Evolutionary conservation across 164 flowering plant species (phyloP), one percentile per base, ranked within the genome.

Genomic region (Dillenia turbinata): DNA sequence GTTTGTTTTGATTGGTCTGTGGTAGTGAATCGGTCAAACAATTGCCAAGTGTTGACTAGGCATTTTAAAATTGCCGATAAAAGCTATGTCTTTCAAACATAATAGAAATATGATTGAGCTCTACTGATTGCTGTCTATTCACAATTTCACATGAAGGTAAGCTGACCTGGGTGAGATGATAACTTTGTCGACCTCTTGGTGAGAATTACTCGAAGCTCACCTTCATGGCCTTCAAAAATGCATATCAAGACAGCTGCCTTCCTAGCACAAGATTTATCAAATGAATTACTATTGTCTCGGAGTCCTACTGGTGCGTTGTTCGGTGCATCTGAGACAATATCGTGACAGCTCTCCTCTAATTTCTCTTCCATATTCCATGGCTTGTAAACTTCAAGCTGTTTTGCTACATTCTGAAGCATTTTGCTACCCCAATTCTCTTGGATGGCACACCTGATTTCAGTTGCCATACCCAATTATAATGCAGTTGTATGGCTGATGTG

Each of bases 171-270:
- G 61, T 76, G 55, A 52, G 79, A 57, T 8, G 80, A 47, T 45
- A 79, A 33, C 1, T 66, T 76, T 63, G 65, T 60, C 16, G 83
- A 73, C 57, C 83, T 66, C 66, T 68, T 76, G 0, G 83, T 79
- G 17, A 76, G 83, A 55, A 79, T 76, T 9, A 76, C 83, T 2
- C 83, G 70, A 0, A 79, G 46, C 64, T 76, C 80, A 40, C 78
- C 73, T 22, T 47, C 45, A 12, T 55, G 24, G 49, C 72, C 77
- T 24, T 72, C 66, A 59, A 76, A 76, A 44, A 79, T 64, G 69
- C 80, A 79, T 14, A 79, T 60, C 56, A 79, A 56, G 26, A 79
- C 83, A 9, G 83, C 83, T 1, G 80, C 83, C 61, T 77, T 70
- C 26, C 61, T 56, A 26, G 33, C 33, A 26, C 33, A 26, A 26